Evolutionary conservation across 2,329 filamentous ascomycete species (phyloP).

Genomic region (Fusarium burgessii): DNA sequence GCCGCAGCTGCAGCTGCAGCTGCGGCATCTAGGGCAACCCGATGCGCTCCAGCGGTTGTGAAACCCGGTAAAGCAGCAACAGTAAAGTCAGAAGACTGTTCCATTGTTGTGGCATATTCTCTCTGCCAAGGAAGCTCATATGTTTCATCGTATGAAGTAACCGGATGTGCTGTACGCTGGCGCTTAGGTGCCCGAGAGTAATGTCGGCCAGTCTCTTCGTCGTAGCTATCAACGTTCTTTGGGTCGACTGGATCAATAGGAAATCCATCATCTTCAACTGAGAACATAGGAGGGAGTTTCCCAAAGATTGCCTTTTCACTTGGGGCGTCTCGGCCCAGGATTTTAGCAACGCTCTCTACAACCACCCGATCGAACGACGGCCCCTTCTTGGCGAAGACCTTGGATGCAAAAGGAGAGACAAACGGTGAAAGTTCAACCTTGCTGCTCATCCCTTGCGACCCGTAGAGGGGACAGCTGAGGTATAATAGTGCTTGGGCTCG

Average conservation of each 20-base stretch:
- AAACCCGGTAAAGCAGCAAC: slow-evolving; percentile 69
- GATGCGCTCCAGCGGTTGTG: slow-evolving; percentile 70
- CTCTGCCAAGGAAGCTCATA: slow-evolving; percentile 55
- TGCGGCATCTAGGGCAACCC: slow-evolving; percentile 52
- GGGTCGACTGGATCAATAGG: slow-evolving; percentile 70
- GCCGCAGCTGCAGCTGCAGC: slow-evolving; percentile 33
- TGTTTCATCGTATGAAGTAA: slow-evolving; percentile 20
- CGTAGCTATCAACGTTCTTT: slow-evolving; percentile 44
- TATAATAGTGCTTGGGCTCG: slow-evolving; percentile 88
- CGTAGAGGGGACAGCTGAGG: slow-evolving; percentile 81
- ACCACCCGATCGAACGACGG: slow-evolving; percentile 74
- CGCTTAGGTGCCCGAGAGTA: slow-evolving; percentile 46
- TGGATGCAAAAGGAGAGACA: slow-evolving; percentile 62
- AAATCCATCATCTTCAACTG: slow-evolving; percentile 75
- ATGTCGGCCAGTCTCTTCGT: slow-evolving; percentile 32
- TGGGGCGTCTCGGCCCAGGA: slow-evolving; percentile 74
- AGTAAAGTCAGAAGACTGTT: slow-evolving; percentile 68
- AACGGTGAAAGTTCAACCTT: slow-evolving; percentile 79
- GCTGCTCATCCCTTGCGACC: slow-evolving; percentile 67
- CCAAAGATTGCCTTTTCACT: slow-evolving; percentile 65
- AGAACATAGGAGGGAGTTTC: slow-evolving; percentile 64
- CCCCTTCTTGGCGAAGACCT: slow-evolving; percentile 68
- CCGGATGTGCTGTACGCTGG: slow-evolving; percentile 43
- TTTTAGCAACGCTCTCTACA: slow-evolving; percentile 75
- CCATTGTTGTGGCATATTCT: slow-evolving; percentile 72